These are phyloP conservation scores for Boeremia lycopersici DNA, from an alignment of 2,329 filamentous ascomycete species.

Conservation along the genomic window DNA sequence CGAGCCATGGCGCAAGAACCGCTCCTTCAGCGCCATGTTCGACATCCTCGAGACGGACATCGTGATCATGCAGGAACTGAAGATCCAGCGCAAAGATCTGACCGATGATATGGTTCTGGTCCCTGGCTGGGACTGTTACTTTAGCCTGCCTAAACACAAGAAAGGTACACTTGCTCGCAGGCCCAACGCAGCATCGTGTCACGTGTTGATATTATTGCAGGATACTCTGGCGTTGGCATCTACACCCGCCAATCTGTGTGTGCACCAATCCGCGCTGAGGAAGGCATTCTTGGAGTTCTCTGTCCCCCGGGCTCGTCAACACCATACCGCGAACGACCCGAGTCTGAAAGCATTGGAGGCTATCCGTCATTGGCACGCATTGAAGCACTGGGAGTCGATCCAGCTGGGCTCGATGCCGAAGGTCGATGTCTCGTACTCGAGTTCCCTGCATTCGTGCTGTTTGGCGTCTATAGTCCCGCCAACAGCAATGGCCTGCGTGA, in stretches of 20 bases:
- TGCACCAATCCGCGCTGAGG: slow-evolving; percentile 85
- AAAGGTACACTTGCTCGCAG: slow-evolving; percentile 67
- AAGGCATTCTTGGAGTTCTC: slow-evolving; percentile 86
- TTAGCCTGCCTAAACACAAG: slow-evolving; percentile 90
- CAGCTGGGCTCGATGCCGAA: slow-evolving; percentile 80
- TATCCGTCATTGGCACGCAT: slow-evolving; percentile 78
- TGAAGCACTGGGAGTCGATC: slow-evolving; percentile 64
- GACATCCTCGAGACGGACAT: slow-evolving; percentile 91
- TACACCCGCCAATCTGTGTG: slow-evolving; percentile 90
- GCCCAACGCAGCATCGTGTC: slow-evolving; percentile 2
- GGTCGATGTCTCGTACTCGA: slow-evolving; percentile 90
- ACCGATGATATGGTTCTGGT: slow-evolving; percentile 95
- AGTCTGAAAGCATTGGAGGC: slow-evolving; percentile 80
- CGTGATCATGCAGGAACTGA: slow-evolving; percentile 92
- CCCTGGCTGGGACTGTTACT: slow-evolving; percentile 94
- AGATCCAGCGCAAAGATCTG: slow-evolving; percentile 92
- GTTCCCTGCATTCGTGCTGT: slow-evolving; percentile 91
- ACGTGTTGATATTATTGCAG: slow-evolving; percentile 53
- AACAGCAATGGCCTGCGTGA: slow-evolving; percentile 83
- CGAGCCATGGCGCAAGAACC: slow-evolving; percentile 56
- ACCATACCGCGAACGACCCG: slow-evolving; percentile 75
- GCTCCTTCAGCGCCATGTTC: slow-evolving; percentile 76
- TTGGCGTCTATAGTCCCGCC: slow-evolving; percentile 91
- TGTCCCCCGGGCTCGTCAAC: slow-evolving; percentile 72
- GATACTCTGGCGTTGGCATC: slow-evolving; percentile 93